Percentiles rank a stretch among this genome's conserved stretches.
Conservation (phyloP, 768 basidiomycete genomes). For the Galerina sulciceps region DNA sequence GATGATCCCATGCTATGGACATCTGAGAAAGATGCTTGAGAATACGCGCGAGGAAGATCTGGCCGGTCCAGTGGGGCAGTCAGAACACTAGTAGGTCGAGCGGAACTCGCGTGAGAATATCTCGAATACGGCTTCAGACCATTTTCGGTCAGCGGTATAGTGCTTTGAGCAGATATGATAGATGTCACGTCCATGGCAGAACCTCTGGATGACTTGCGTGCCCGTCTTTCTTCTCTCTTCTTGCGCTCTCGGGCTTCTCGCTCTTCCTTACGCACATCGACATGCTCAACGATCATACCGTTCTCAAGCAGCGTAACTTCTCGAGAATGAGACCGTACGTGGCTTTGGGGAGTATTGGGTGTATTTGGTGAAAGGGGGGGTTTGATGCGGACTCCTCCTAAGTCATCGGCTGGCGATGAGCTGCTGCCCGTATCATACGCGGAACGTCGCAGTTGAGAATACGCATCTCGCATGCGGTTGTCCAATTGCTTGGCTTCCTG, state of each 20-base stretch:
- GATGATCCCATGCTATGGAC: conserved; percentile 72
- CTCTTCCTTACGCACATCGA: conserved; percentile 82
- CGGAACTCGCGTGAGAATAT: conserved; percentile 56
- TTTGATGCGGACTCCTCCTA: conserved; percentile 72
- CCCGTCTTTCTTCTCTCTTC: conserved; percentile 71
- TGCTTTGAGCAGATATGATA: conserved; percentile 69
- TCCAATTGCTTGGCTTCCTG: conserved; percentile 80
- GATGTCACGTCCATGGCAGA: conserved; percentile 76
- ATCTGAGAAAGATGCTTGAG: conserved; percentile 82
- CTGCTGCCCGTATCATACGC: conserved; percentile 67
- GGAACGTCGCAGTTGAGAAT: conserved; percentile 78
- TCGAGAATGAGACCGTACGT: conserved; percentile 59
- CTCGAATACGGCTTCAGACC: conserved; percentile 65
- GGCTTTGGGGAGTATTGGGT: conserved; percentile 38
- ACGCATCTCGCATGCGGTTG: conserved; percentile 78
- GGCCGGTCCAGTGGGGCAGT: conserved; percentile 63
- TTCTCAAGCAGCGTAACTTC: conserved; percentile 86
- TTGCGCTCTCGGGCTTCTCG: conserved; percentile 72
- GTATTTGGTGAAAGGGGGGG: conserved; percentile 52
- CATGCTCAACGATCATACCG: conserved; percentile 88
- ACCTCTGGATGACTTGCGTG: conserved; percentile 74
- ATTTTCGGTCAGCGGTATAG: conserved; percentile 58
- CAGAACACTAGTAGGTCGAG: conserved; percentile 63
- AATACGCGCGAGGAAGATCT: conserved; percentile 69
- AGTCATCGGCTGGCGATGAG: conserved; percentile 55